Conservation (phyloP, 192 early-diverging fungal genomes). For the Rhizophagus prolifer region DNA sequence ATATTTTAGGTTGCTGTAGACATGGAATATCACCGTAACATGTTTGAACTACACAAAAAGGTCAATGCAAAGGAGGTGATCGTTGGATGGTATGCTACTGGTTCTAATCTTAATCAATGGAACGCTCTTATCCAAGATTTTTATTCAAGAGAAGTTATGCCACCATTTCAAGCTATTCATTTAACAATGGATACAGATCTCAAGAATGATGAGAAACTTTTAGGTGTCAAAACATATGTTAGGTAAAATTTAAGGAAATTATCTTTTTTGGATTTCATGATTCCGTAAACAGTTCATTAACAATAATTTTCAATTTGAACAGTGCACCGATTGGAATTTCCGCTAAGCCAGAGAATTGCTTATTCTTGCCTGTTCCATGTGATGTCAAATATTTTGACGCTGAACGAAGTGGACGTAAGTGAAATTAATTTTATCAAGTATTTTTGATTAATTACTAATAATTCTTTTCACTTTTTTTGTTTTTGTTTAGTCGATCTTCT, state of each 20-base stretch:
- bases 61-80: conserved; percentile 88
- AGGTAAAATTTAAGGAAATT: conserved; percentile 38
- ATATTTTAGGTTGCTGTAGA: conserved; percentile 72
- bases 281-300: neutral
- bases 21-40: conserved; percentile 82
- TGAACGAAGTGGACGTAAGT: conserved; percentile 79
- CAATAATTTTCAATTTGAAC: conserved; percentile 23
- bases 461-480: neutral
- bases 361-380: conserved; percentile 88
- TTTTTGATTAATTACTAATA: neutral
- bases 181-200: conserved; percentile 85
- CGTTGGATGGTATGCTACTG: conserved; percentile 92
- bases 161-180: conserved; percentile 76
- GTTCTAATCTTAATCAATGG: conserved; percentile 63
- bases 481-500: conserved; percentile 62
- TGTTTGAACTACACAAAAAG: conserved; percentile 86
- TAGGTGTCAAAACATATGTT: conserved; percentile 74
- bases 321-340: conserved; percentile 76
- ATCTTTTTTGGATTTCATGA: conserved; percentile 10
- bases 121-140: conserved; percentile 77
- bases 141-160: conserved; percentile 70
- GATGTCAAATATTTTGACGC: conserved; percentile 89
- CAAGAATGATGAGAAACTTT: conserved; percentile 53
- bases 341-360: conserved; percentile 73
- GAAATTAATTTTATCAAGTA: neutral